Evolutionary conservation across 768 basidiomycete genomes (phyloP).

Genomic region (Kondoa subrosea): DNA sequence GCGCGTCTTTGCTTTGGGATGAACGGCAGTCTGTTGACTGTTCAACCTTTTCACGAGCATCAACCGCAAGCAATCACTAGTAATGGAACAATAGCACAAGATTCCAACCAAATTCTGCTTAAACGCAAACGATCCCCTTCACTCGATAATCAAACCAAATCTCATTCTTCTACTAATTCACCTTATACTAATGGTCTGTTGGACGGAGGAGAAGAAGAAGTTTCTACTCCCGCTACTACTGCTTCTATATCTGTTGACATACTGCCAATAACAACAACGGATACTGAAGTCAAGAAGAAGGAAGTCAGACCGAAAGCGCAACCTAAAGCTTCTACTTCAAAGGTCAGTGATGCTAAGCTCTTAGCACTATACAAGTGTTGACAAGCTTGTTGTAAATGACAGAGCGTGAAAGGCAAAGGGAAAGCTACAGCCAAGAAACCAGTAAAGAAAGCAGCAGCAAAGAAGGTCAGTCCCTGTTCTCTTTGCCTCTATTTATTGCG

Average conservation of each 20-base stretch:
- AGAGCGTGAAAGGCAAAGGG: neutral
- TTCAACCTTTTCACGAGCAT: neutral
- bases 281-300: neutral
- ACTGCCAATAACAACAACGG: neutral
- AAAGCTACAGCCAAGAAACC: neutral
- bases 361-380: neutral
- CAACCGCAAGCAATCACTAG: neutral
- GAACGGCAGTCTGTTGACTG: neutral
- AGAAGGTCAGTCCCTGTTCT: neutral
- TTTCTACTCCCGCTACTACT: neutral
- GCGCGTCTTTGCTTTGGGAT: neutral
- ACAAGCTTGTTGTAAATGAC: neutral
- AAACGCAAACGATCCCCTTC: neutral
- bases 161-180: neutral
- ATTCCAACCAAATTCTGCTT: neutral
- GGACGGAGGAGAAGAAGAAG: neutral
- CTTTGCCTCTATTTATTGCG: neutral
- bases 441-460: neutral
- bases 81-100: too few species aligned
- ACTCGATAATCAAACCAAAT: neutral
- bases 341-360: neutral
- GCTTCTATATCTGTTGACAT: neutral
- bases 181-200: too few species aligned
- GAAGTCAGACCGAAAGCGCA: too few species aligned
- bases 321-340: neutral